Evolutionary conservation across 2,329 filamentous ascomycete species (phyloP).

Genomic region (Diaporthe eres): DNA sequence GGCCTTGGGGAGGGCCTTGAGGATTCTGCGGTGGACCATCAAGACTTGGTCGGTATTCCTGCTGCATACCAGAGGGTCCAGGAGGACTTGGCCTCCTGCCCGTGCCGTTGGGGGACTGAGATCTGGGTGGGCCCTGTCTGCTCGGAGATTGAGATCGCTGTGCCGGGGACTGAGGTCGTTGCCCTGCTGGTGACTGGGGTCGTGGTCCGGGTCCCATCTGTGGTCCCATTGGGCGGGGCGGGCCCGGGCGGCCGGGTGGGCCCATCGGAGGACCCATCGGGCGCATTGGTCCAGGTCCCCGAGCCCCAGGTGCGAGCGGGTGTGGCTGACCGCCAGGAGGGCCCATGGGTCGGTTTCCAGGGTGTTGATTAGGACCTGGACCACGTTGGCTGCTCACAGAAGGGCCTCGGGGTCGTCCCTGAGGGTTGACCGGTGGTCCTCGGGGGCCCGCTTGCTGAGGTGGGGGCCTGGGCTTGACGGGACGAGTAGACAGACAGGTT

Average conservation of each 20-base stretch:
- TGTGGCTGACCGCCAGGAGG: slow-evolving; percentile 53
- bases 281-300: slow-evolving; percentile 47
- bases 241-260: slow-evolving; percentile 51
- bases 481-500: slow-evolving; percentile 92
- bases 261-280: slow-evolving; percentile 60
- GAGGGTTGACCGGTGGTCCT: slow-evolving; percentile 68
- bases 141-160: slow-evolving; percentile 62
- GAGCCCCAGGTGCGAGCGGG: slow-evolving; percentile 51
- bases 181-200: slow-evolving; percentile 60
- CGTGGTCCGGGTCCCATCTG: slow-evolving; percentile 51
- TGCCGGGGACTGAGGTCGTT: slow-evolving; percentile 53
- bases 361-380: slow-evolving; percentile 53
- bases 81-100: slow-evolving; percentile 59
- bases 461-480: slow-evolving; percentile 85
- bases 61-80: slow-evolving; percentile 64
- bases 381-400: slow-evolving; percentile 57
- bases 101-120: slow-evolving; percentile 55
- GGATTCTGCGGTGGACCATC: background rate
- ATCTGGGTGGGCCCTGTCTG: slow-evolving; percentile 53
- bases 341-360: slow-evolving; percentile 56
- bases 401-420: slow-evolving; percentile 51
- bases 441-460: slow-evolving; percentile 62
- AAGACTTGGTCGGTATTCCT: slow-evolving; percentile 42
- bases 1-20: slow-evolving; percentile 39
- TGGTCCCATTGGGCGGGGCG: slow-evolving; percentile 48